Evolutionary conservation across 2,329 filamentous ascomycete species (phyloP).

Genomic region (Fusarium neocosmosporiellum): DNA sequence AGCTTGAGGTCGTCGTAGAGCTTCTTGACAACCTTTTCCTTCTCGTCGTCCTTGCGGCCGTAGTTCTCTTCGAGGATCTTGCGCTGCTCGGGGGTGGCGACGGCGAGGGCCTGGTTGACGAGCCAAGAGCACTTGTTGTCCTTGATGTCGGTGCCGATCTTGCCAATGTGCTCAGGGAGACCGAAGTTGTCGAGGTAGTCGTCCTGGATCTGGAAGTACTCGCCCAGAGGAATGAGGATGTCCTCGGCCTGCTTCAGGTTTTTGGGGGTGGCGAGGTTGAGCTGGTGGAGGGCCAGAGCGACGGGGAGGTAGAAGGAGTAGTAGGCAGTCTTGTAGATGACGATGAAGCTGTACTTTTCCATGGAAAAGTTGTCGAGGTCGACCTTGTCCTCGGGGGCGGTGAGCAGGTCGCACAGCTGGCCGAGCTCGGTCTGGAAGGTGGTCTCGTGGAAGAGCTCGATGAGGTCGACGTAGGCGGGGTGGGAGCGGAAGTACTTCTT

Average conservation of each 20-base stretch:
- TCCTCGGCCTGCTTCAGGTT: conserved; percentile 91
- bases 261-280: conserved; percentile 84
- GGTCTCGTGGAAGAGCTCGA: conserved; percentile 97
- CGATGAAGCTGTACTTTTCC: conserved; percentile 97
- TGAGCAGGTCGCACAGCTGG: conserved; percentile 93
- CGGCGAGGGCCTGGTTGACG: conserved; percentile 90
- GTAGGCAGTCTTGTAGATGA: conserved; percentile 99
- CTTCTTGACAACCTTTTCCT: conserved; percentile 88
- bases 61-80: conserved; percentile 92
- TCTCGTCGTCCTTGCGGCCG: conserved; percentile 85
- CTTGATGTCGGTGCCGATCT: conserved; percentile 98
- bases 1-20: conserved; percentile 88
- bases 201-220: conserved; percentile 99
- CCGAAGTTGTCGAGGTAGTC: conserved; percentile 99
- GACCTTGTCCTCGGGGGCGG: conserved; percentile 92
- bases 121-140: conserved; percentile 99
- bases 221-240: conserved; percentile 95
- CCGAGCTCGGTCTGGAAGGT: conserved; percentile 95
- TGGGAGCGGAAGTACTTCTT: conserved; percentile 94
- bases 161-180: conserved; percentile 91
- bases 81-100: conserved; percentile 86
- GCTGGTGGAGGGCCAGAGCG: conserved; percentile 86
- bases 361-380: conserved; percentile 96
- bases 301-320: conserved; percentile 99
- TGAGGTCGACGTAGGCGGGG: conserved; percentile 86